phyloP scores from a whole-genome alignment of 177 flowering plant species.

The Vitis hybrid region DNA sequence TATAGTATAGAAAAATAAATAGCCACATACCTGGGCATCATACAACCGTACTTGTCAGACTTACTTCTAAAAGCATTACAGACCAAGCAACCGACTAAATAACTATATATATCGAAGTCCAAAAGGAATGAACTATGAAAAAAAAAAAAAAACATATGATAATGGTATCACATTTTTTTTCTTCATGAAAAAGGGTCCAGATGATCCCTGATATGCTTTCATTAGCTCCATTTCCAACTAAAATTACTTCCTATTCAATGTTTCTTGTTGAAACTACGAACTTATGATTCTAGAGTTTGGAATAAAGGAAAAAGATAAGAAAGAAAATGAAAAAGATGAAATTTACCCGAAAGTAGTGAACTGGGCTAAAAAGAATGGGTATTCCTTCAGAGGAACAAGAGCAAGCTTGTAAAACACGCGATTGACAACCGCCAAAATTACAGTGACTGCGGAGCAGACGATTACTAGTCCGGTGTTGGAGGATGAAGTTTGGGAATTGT shows the following conservation, averaged over 20 bases:
- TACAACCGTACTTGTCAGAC: background rate
- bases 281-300: no score
- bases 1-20: conserved; percentile 65
- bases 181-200: no score
- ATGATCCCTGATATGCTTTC: no score
- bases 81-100: no score
- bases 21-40: conserved; percentile 61
- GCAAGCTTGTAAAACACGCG: conserved; percentile 93
- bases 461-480: conserved; percentile 23
- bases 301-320: no score
- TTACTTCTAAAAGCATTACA: background rate
- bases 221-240: no score
- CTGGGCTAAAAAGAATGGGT: conserved; percentile 88
- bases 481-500: background rate
- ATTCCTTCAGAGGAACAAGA: conserved; percentile 85
- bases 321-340: background rate
- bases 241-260: no score
- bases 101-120: no score
- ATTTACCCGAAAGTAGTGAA: conserved; percentile 77
- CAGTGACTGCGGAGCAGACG: conserved; percentile 44
- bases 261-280: no score
- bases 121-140: no score
- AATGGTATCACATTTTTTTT: no score
- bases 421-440: conserved; percentile 62
- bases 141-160: no score